A percentile compares a stretch with the other conserved stretches of the same genome.
Evolutionary conservation across 352 stramenopile species (phyloP).

Genomic region (Globisporangium sylvaticum): DNA sequence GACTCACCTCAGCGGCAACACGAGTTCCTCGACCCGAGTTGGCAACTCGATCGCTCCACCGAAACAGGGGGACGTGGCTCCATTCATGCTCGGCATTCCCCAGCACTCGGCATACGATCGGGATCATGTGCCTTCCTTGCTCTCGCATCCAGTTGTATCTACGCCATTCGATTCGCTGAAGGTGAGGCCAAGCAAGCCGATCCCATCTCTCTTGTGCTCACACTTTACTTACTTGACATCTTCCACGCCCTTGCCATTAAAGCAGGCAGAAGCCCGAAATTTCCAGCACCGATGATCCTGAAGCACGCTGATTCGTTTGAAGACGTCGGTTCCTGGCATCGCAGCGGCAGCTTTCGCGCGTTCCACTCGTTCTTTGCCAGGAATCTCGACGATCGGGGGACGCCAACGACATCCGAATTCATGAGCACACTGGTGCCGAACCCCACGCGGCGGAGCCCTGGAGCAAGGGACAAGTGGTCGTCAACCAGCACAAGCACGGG

Average conservation of each 20-base stretch:
- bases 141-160: background rate
- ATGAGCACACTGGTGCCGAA: background rate
- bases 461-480: background rate
- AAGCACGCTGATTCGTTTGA: slow-evolving; percentile 15
- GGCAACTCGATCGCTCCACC: slow-evolving; percentile 3
- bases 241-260: background rate
- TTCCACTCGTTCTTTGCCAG: slow-evolving; percentile 50
- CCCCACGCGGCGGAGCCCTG: background rate
- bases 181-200: background rate
- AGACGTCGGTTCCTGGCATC: slow-evolving; percentile 21
- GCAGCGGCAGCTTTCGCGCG: slow-evolving; percentile 29
- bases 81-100: slow-evolving; percentile 10
- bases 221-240: background rate
- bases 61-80: background rate
- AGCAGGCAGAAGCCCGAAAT: slow-evolving; percentile 3
- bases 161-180: background rate
- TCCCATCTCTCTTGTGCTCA: background rate
- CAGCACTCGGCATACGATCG: background rate
- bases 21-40: background rate
- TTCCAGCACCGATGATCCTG: slow-evolving; percentile 18
- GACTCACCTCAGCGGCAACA: background rate
- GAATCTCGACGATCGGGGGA: slow-evolving; percentile 10
- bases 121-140: background rate
- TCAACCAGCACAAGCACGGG: slow-evolving; percentile 4
- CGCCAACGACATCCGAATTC: background rate